These are phyloP conservation scores for Chrysanthemum lavandulifolium DNA, from an alignment of 129 eudicot species.

Conservation along the genomic window DNA sequence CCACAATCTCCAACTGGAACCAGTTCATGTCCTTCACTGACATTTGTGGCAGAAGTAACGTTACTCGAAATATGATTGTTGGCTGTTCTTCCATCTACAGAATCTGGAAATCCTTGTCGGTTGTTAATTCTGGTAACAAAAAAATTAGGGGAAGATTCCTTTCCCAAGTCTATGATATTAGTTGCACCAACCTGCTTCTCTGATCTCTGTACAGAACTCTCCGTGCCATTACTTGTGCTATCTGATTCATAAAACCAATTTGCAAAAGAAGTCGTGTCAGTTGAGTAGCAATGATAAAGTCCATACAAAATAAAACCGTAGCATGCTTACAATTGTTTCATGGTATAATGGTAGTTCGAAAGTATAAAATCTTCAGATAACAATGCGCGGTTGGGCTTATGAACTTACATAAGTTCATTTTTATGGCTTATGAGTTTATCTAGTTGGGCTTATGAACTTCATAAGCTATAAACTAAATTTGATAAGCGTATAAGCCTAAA, in stretches of 20 bases:
- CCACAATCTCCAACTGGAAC: conserved; percentile 40
- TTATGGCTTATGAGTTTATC: too few relatives aligned
- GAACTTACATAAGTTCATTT: too few relatives aligned
- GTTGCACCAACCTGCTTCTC: conserved; percentile 71
- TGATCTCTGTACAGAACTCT: conserved; percentile 33
- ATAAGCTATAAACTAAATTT: too few relatives aligned
- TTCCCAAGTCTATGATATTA: conserved; percentile 60
- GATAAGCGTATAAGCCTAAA: too few relatives aligned
- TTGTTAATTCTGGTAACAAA: conserved; percentile 64
- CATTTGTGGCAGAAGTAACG: conserved; percentile 27
- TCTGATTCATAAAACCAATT: conserved; percentile 36
- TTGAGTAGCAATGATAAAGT: neutral
- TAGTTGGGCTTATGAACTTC: too few relatives aligned
- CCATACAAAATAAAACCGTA: neutral
- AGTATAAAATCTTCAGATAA: neutral
- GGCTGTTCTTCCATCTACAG: conserved; percentile 50
- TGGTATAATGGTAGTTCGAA: conserved; percentile 8
- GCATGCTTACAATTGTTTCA: too few relatives aligned
- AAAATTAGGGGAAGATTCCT: conserved; percentile 76
- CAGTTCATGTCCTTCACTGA: conserved; percentile 35
- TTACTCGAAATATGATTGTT: conserved; percentile 29
- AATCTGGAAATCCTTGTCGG: conserved; percentile 71
- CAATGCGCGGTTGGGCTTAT: neutral
- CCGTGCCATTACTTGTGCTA: conserved; percentile 30
- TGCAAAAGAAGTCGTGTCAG: neutral